Evolutionary conservation across 2,329 filamentous ascomycete species (phyloP).

Genomic region (Herpomyces periplanetae): DNA sequence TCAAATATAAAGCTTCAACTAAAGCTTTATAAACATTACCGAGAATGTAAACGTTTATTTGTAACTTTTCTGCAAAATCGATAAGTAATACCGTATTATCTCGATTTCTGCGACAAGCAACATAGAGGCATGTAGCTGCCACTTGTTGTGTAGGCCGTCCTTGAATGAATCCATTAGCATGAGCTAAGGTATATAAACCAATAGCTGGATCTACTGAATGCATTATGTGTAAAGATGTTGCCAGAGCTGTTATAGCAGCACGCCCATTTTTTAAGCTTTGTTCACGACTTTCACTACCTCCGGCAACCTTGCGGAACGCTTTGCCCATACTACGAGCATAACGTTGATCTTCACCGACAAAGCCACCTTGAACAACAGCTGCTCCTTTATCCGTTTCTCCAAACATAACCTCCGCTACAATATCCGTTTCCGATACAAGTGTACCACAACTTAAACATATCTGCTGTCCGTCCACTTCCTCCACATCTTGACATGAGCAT

Average conservation of each 20-base stretch:
- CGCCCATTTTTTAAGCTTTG: slow-evolving; percentile 20
- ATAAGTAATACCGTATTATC: slow-evolving; percentile 70
- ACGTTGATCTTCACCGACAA: slow-evolving; percentile 47
- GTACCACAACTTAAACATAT: slow-evolving; percentile 52
- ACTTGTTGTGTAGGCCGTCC: slow-evolving; percentile 54
- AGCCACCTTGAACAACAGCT: slow-evolving; percentile 62
- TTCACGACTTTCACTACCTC: slow-evolving; percentile 15
- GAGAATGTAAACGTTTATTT: slow-evolving; percentile 59
- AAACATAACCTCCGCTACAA: slow-evolving; percentile 66
- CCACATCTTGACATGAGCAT: too few species aligned
- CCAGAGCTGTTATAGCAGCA: slow-evolving; percentile 8
- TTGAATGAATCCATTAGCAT: slow-evolving; percentile 36
- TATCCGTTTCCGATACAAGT: slow-evolving; percentile 47
- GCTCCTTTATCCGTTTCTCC: slow-evolving; percentile 53
- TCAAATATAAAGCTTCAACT: slow-evolving; percentile 21
- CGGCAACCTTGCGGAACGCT: slow-evolving; percentile 10
- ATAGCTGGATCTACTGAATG: slow-evolving; percentile 17
- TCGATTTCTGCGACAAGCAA: slow-evolving; percentile 37
- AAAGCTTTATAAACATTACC: slow-evolving; percentile 62
- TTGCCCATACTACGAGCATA: slow-evolving; percentile 21
- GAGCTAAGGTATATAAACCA: slow-evolving; percentile 34
- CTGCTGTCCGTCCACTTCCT: slow-evolving; percentile 8
- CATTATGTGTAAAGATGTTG: slow-evolving; percentile 7
- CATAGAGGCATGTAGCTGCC: slow-evolving; percentile 61
- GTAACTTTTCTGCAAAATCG: slow-evolving; percentile 53